Evolutionary conservation across 1,284 basidiomycete species (phyloP), one percentile per base, ranked within the genome.

Genomic region (Pulchroboletus neoregius): DNA sequence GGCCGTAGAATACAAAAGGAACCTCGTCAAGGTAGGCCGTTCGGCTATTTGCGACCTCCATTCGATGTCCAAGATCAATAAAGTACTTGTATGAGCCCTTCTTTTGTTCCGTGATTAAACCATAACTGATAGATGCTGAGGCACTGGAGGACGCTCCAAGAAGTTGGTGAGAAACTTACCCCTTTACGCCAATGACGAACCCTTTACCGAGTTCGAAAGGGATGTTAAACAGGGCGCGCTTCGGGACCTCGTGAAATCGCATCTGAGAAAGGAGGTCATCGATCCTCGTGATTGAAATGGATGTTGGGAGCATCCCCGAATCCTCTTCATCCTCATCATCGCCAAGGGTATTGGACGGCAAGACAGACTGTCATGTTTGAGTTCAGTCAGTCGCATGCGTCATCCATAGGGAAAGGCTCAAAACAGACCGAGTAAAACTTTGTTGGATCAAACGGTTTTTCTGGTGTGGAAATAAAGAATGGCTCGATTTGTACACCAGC

Each of bases 161-260:
- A 49, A 49, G 8, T 39, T 23, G 15, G 13, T 42, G 33, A 49
- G 16, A 52, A 46, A 59, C 75, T 56, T 58, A 94, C 85, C 94
- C 96, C 64, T 93, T 93, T 40, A 98, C 76, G 3, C 93, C 91
- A 51, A 99, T 94, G 13, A 80, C 79, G 51, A 97, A 82, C 2
- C 80, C 89, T 12, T 87, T 74, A 2, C 81, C 91, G 23, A 99
- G 73, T 53, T 86, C 78, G 44, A 99, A 79, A 2, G 89, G 86
- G 28, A 95, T 73, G 54, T 78, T 89, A 67, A 94, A 97, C 11
- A 84, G 71, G 0, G 90, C 80, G n/a, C 94, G 80, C 64, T 97
- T 99, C 0, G 90, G 85, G 8, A 87, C 82, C 65, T 95, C 90
- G 39, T 83, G 83, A 56, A 91, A 84, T 18, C 84, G 81, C 80